Evolutionary conservation across 768 basidiomycete species (phyloP).

Genomic region (Lactifluus piperatus): DNA sequence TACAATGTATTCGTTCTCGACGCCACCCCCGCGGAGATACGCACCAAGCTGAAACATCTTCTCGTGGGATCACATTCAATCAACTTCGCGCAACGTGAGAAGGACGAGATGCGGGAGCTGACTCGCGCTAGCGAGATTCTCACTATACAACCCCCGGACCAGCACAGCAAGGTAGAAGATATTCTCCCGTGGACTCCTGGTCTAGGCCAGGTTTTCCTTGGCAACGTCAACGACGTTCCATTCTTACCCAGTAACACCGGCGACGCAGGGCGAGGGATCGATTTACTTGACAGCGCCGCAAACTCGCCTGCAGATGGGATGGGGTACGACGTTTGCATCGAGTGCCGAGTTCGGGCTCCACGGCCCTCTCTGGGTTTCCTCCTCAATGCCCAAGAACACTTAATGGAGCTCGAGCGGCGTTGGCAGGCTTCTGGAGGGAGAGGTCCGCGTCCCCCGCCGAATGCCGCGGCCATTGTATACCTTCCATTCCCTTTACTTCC

Average conservation of each 20-base stretch:
- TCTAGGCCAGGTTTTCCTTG: conserved; percentile 67
- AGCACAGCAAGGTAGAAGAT: conserved; percentile 28
- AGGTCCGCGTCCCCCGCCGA: conserved; percentile 55
- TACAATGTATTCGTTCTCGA: conserved; percentile 79
- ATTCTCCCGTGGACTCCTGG: conserved; percentile 31
- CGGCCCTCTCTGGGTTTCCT: conserved; percentile 62
- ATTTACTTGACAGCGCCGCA: conserved; percentile 29
- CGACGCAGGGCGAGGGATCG: conserved; percentile 14
- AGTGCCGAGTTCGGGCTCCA: conserved; percentile 75
- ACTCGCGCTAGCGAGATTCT: conserved; percentile 78
- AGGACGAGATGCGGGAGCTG: conserved; percentile 83
- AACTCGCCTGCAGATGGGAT: conserved; percentile 44
- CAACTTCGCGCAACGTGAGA: conserved; percentile 76
- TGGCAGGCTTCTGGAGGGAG: conserved; percentile 38
- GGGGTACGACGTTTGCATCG: conserved; percentile 81
- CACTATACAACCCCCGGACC: conserved; percentile 25
- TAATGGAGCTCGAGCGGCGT: conserved; percentile 52
- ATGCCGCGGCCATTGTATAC: conserved; percentile 64
- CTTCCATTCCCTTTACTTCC: conserved; percentile 66
- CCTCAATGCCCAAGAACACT: conserved; percentile 67
- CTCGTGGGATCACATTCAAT: conserved; percentile 53
- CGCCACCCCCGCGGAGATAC: conserved; percentile 41
- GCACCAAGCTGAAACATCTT: conserved; percentile 39
- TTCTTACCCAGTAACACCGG: conserved; percentile 20
- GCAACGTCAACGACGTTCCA: conserved; percentile 76